These are phyloP conservation scores for Boletus fagicola DNA, from an alignment of 768 basidiomycete genomes.

Conservation along the genomic window DNA sequence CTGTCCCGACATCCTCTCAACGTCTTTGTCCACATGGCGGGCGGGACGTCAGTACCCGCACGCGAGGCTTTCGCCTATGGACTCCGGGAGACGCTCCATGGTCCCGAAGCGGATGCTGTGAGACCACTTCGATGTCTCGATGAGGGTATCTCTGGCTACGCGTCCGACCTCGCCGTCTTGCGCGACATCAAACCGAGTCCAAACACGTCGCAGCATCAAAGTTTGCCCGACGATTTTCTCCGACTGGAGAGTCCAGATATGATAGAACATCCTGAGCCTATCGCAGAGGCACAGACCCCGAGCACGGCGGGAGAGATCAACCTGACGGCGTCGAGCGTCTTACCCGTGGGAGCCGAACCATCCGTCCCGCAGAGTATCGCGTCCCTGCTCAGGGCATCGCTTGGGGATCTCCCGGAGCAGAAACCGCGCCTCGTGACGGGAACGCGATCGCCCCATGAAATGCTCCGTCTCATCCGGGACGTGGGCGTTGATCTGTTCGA, in stretches of 20 bases:
- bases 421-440: conserved; percentile 68
- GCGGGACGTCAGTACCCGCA: conserved; percentile 53
- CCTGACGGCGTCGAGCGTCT: neutral
- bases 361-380: conserved; percentile 20
- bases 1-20: conserved; percentile 33
- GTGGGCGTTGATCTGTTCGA: conserved; percentile 80
- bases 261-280: conserved; percentile 14
- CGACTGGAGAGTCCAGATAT: conserved; percentile 8
- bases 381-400: conserved; percentile 57
- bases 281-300: conserved; percentile 12
- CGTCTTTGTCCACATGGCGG: conserved; percentile 70
- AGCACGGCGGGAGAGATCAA: neutral
- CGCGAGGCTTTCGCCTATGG: conserved; percentile 61
- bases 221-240: conserved; percentile 13
- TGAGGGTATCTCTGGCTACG: conserved; percentile 68
- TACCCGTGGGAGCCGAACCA: neutral
- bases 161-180: conserved; percentile 62
- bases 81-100: conserved; percentile 55
- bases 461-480: conserved; percentile 59
- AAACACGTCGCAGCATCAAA: conserved; percentile 16
- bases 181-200: conserved; percentile 25
- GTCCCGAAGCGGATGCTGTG: conserved; percentile 52
- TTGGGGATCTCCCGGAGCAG: conserved; percentile 45
- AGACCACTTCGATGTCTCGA: conserved; percentile 57
- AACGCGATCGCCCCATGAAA: conserved; percentile 65